Percentiles rank a stretch among this genome's conserved stretches.
phyloP scores from a whole-genome alignment of 2,329 filamentous ascomycete species.

The Penicillium sumatraense region DNA sequence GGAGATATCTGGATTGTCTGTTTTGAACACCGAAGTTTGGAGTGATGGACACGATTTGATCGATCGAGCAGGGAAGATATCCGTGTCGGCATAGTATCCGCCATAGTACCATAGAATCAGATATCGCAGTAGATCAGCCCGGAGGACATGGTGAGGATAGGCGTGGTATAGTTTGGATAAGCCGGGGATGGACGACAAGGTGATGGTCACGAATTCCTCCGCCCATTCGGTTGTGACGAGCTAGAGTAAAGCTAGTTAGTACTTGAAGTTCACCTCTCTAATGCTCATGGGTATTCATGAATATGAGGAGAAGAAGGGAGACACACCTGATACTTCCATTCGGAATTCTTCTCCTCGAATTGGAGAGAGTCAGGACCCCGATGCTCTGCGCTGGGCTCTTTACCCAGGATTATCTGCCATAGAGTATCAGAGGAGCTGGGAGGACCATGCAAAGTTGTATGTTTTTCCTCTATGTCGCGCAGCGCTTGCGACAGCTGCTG shows the following conservation, averaged over 20 bases:
- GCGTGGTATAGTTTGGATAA: constrained; percentile 32
- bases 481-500: constrained; percentile 26
- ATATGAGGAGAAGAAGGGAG: neutral
- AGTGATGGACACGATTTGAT: constrained; percentile 36
- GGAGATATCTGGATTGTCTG: constrained; percentile 29
- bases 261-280: too few species aligned
- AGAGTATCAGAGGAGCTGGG: constrained; percentile 24
- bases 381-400: constrained; percentile 4
- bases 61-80: constrained; percentile 32
- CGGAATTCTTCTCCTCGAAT: constrained; percentile 32
- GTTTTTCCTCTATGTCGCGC: constrained; percentile 24
- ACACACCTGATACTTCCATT: constrained; percentile 35
- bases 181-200: constrained; percentile 31
- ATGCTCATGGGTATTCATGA: neutral
- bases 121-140: constrained; percentile 54
- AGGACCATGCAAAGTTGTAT: constrained; percentile 12
- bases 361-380: constrained; percentile 30
- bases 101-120: constrained; percentile 42
- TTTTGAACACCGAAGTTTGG: constrained; percentile 19
- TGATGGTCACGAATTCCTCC: constrained; percentile 29
- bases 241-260: constrained; percentile 15
- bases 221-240: constrained; percentile 33
- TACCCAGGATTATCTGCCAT: constrained; percentile 38
- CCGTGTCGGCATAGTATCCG: constrained; percentile 42
- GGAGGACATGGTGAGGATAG: constrained; percentile 51